A percentile compares a stretch with the other conserved stretches of the same genome.
phyloP scores from a whole-genome alignment of 768 basidiomycete genomes.

The Termitomyces sp. region DNA sequence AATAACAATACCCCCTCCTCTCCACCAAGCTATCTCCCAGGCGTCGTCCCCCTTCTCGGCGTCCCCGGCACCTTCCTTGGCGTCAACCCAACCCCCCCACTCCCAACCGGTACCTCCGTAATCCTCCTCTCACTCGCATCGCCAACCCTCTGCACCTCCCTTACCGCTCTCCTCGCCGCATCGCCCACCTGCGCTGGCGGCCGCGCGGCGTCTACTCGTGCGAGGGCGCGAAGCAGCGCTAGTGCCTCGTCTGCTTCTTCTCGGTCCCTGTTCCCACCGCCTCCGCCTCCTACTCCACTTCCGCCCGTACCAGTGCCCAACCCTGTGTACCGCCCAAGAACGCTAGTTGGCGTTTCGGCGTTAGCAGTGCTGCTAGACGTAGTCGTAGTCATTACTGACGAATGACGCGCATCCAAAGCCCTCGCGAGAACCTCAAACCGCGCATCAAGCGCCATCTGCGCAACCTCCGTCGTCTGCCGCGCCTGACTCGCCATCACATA shows the following conservation, averaged over 20 bases:
- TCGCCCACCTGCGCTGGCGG: slow-evolving; percentile 69
- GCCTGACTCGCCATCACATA: slow-evolving; percentile 53
- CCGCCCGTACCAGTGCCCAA: background rate
- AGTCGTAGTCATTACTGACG: background rate
- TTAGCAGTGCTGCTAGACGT: slow-evolving; percentile 34
- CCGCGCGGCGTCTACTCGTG: slow-evolving; percentile 63
- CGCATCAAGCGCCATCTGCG: slow-evolving; percentile 58
- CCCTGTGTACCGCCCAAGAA: slow-evolving; percentile 15
- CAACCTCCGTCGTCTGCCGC: slow-evolving; percentile 47
- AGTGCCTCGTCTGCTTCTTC: slow-evolving; percentile 40
- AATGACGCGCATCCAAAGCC: slow-evolving; percentile 42
- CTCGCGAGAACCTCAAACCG: slow-evolving; percentile 59
- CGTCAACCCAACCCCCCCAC: slow-evolving; percentile 31
- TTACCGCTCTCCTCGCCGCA: slow-evolving; percentile 64
- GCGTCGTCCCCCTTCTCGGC: slow-evolving; percentile 56
- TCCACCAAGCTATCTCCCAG: slow-evolving; percentile 26
- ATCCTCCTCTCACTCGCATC: slow-evolving; percentile 54
- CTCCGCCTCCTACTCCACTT: background rate
- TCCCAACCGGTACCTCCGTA: slow-evolving; percentile 47
- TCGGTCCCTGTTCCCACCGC: background rate
- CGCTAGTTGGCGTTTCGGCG: slow-evolving; percentile 16
- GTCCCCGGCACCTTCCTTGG: slow-evolving; percentile 68
- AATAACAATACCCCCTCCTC: background rate
- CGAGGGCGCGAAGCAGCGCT: slow-evolving; percentile 64
- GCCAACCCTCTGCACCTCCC: slow-evolving; percentile 67